These are phyloP conservation scores for Omphalea diandra DNA, from an alignment of 441 rosid genomes.

Conservation along the genomic window DNA sequence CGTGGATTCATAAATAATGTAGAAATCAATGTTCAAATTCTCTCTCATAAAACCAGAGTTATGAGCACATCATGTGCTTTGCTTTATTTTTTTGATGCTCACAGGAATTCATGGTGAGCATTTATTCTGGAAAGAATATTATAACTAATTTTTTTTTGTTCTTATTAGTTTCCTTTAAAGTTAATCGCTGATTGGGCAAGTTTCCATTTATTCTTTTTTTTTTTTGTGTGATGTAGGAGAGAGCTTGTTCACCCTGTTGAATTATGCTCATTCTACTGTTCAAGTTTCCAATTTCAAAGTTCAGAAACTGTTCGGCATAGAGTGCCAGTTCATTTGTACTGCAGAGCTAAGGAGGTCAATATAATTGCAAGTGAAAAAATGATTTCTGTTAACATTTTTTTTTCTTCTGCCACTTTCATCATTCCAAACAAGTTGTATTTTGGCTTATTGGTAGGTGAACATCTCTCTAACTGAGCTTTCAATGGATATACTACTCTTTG, in stretches of 20 bases:
- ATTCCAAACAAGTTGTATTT: slow-evolving; percentile 26
- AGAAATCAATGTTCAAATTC: slow-evolving; percentile 56
- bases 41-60: slow-evolving; percentile 68
- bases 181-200: slow-evolving; percentile 12
- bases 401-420: slow-evolving; percentile 14
- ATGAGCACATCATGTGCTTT: slow-evolving; percentile 48
- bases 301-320: slow-evolving; percentile 33
- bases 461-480: slow-evolving; percentile 76
- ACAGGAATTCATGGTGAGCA: slow-evolving; percentile 72
- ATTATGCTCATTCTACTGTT: slow-evolving; percentile 61
- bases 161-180: slow-evolving; percentile 19
- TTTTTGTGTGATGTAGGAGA: slow-evolving; percentile 50
- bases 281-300: slow-evolving; percentile 44
- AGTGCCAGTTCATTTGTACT: slow-evolving; percentile 73
- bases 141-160: slow-evolving; percentile 16
- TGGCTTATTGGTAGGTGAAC: slow-evolving; percentile 59
- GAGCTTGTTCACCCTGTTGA: slow-evolving; percentile 74
- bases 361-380: slow-evolving; percentile 11
- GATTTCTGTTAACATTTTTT: slow-evolving; percentile 17
- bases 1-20: slow-evolving; percentile 51
- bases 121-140: slow-evolving; percentile 16
- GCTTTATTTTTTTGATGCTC: slow-evolving; percentile 71
- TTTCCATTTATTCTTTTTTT: slow-evolving; percentile 13
- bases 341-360: slow-evolving; percentile 73
- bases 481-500: slow-evolving; percentile 80